Evolutionary conservation across 768 basidiomycete genomes (phyloP), one percentile per base, ranked within the genome.

Genomic region (Lactarius trivialis): DNA sequence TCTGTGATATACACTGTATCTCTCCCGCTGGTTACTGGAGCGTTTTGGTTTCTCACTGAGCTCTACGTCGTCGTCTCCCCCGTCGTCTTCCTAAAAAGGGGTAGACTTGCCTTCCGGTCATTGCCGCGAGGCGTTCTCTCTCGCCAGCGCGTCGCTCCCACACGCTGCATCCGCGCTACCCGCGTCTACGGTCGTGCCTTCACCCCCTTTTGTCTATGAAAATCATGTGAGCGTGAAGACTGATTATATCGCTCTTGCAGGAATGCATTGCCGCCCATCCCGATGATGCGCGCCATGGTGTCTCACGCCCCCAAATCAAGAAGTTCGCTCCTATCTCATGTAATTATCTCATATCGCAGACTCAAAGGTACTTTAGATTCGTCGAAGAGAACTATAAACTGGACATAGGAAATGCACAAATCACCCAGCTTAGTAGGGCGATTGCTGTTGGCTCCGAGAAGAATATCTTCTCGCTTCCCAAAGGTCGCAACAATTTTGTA

Each of bases 291-390:
- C 88, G 92, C 61, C 73, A 73, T 60, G 93, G 93, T 68, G 93
- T 95, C 65, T 95, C 92, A 68, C 86, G 95, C 53, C 90, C 86
- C 58, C 83, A 86, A 70, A 94, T 97, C 78, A 97, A 97, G 85
- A 96, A 91, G 89, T 95, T 66, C 68, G 82, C 78, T 62, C 68
- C 53, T 58, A 49, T 43, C 43, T 48, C 30, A 36, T 65, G 58
- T 60, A 64, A 55, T 39, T 30, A 26, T 49, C 28, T n/a, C 19
- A 19, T 63, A 37, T 45, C 21, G 28, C 30, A 21, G 48, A 34
- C 56, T 63, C 36, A 64, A 56, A 58, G 50, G 32, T 55, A 32
- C 11, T 60, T 48, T 50, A 94, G 92, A 78, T 97, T 76, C 73
- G 86, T 97, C 59, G 92, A 93, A 75, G 79, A 82, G 60, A 84